phyloP scores from a whole-genome alignment of 78 protist species.

The Blattamonas nauphoetae region DNA sequence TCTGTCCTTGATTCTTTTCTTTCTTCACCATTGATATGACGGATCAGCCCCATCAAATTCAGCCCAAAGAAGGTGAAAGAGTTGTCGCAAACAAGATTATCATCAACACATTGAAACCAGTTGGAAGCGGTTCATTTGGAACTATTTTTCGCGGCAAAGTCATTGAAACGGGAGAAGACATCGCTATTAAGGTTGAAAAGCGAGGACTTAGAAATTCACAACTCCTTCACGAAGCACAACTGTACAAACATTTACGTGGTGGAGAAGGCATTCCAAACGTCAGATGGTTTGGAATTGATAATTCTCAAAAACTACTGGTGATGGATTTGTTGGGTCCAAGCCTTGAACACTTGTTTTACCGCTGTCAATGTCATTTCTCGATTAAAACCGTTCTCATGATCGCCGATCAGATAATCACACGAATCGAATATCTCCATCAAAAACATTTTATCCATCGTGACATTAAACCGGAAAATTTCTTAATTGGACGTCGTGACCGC shows the following conservation, averaged over 20 bases:
- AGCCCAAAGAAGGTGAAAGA: no score
- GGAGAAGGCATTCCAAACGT: neutral
- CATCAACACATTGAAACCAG: no score
- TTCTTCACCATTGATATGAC: no score
- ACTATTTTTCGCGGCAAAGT: neutral
- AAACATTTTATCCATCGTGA: slow-evolving; percentile 46
- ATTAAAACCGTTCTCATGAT: slow-evolving; percentile 37
- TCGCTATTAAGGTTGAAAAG: neutral
- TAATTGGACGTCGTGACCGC: slow-evolving; percentile 15
- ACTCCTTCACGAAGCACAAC: neutral
- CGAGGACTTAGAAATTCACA: neutral
- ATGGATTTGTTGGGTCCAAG: slow-evolving; percentile 53
- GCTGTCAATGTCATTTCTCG: slow-evolving; percentile 23
- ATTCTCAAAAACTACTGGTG: slow-evolving; percentile 1
- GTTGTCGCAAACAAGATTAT: no score
- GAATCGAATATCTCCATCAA: slow-evolving; percentile 40
- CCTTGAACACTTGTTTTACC: slow-evolving; percentile 45
- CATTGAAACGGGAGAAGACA: neutral
- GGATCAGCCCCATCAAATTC: no score
- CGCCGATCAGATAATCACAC: slow-evolving; percentile 36
- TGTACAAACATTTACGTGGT: neutral
- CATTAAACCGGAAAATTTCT: slow-evolving; percentile 52
- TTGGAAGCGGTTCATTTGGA: neutral
- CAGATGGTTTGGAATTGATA: neutral
- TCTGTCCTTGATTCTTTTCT: no score